Conservation (phyloP, 352 stramenopile species). For the Pythium vanterpoolii region DNA sequence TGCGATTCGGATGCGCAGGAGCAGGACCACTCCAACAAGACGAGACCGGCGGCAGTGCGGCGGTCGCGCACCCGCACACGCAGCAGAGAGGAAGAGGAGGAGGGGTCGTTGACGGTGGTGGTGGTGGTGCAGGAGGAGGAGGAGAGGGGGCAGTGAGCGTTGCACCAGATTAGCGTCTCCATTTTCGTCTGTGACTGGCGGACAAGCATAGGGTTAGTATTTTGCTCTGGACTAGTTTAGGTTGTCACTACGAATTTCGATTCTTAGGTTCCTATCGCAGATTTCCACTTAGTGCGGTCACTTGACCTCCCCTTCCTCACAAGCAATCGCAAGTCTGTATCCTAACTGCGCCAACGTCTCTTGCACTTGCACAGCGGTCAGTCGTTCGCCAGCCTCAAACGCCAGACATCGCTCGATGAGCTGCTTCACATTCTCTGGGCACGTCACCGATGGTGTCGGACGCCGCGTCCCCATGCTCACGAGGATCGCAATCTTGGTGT, state of each 20-base stretch:
- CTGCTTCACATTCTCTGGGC: conserved; percentile 7
- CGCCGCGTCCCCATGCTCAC: conserved; percentile 20
- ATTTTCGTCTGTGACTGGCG: neutral
- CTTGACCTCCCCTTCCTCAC: neutral
- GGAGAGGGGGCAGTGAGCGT: neutral
- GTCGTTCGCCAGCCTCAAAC: conserved; percentile 10
- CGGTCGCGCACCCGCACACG: neutral
- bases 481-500: conserved; percentile 21
- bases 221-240: neutral
- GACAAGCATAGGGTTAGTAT: no score
- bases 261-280: no score
- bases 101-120: no score
- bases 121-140: neutral
- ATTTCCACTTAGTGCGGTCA: neutral
- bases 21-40: conserved; percentile 18
- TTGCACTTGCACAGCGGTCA: neutral
- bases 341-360: neutral
- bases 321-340: no score
- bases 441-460: conserved; percentile 11
- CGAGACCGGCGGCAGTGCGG: conserved; percentile 4
- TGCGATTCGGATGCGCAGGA: neutral
- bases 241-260: no score
- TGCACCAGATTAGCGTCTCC: conserved; percentile 7
- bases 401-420: conserved; percentile 18
- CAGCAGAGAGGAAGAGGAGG: conserved; percentile 7